A percentile compares a stretch with the other conserved stretches of the same genome.
These are phyloP conservation scores for Myriangium duriaei DNA, from an alignment of 2,329 filamentous ascomycete species.

Conservation along the genomic window DNA sequence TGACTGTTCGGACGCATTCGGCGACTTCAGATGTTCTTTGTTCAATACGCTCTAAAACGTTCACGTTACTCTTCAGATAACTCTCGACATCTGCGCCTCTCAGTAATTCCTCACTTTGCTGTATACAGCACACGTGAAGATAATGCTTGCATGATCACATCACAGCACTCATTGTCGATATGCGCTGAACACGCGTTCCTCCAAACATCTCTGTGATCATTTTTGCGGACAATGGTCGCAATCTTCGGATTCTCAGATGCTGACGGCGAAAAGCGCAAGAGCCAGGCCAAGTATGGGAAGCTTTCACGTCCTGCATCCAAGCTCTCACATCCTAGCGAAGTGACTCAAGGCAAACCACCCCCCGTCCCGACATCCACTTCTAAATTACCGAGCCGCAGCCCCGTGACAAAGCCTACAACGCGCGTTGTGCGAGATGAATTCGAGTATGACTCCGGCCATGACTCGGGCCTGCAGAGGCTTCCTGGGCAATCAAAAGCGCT, in stretches of 20 bases:
- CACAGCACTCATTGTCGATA: no score
- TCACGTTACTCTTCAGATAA: no score
- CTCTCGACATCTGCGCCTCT: no score
- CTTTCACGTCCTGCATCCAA: neutral
- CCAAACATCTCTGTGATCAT: no score
- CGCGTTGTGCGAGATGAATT: neutral
- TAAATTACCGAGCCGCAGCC: neutral
- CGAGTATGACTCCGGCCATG: neutral
- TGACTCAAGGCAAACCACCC: neutral
- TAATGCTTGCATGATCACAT: no score
- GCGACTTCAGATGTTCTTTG: no score
- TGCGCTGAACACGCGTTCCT: no score
- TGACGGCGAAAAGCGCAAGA: neutral
- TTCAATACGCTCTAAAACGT: no score
- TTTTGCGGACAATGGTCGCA: no score
- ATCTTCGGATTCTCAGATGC: neutral
- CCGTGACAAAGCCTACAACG: neutral
- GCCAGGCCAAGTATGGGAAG: neutral
- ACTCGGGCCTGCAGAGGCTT: neutral
- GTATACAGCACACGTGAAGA: no score
- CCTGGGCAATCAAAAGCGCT: neutral
- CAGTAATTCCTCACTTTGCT: no score
- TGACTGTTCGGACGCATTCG: no score
- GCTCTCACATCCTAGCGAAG: neutral
- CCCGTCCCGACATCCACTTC: neutral